Conservation (phyloP, 2,329 filamentous ascomycete genomes). For the Clarireedia monteithiana region DNA sequence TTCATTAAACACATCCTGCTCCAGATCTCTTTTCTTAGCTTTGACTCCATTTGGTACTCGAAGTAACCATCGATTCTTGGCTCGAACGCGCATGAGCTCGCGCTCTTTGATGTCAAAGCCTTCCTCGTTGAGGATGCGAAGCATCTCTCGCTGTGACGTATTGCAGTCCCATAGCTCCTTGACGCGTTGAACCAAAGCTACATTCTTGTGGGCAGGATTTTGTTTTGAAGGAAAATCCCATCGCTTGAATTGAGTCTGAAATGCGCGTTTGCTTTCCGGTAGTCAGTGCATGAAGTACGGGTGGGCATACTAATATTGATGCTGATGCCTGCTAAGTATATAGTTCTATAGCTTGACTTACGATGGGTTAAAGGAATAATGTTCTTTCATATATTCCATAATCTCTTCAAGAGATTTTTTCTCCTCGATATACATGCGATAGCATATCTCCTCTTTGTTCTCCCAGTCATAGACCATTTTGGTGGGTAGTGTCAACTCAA, state of each 20-base stretch:
- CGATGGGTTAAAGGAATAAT: constrained; percentile 46
- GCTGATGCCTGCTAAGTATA: constrained; percentile 18
- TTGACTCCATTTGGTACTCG: constrained; percentile 53
- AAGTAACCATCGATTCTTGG: constrained; percentile 60
- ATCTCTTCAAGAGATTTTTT: constrained; percentile 66
- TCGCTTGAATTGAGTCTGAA: constrained; percentile 66
- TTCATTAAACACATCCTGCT: constrained; percentile 29
- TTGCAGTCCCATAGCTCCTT: constrained; percentile 75
- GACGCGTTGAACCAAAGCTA: constrained; percentile 57
- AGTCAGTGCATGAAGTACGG: constrained; percentile 16
- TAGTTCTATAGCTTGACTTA: constrained; percentile 2
- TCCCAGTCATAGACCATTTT: constrained; percentile 54
- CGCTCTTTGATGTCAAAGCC: constrained; percentile 66
- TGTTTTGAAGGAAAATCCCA: constrained; percentile 76
- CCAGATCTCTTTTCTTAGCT: constrained; percentile 29
- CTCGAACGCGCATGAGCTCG: constrained; percentile 62
- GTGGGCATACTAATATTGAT: constrained; percentile 10
- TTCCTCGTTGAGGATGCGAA: constrained; percentile 60
- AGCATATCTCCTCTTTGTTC: constrained; percentile 56
- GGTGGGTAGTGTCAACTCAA: background rate
- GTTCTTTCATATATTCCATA: constrained; percentile 59
- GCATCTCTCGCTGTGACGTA: constrained; percentile 64
- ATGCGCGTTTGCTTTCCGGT: constrained; percentile 58
- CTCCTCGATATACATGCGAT: constrained; percentile 70
- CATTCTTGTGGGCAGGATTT: constrained; percentile 63